Base-by-base conservation (phyloP, 2,329 filamentous ascomycete species). In the Spiromastix sp. region DNA sequence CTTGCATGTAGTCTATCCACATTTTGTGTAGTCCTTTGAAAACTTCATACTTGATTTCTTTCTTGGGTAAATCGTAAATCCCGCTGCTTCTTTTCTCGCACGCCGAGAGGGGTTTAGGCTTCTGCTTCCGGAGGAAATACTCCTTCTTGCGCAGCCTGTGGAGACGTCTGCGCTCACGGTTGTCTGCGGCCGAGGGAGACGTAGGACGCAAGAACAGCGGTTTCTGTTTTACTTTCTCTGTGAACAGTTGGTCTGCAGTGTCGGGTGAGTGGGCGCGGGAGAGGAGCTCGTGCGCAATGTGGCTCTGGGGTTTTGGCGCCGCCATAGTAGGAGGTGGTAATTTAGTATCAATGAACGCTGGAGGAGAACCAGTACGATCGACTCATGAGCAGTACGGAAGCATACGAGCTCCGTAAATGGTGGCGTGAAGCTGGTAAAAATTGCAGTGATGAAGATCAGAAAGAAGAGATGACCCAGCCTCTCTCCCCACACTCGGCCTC, bases 1-100 rank as follows among this genome's bases (percentile, higher is more conserved):
- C 87, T 36, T 78, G 74, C 51, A 91, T 81, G 59, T 98, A 98
- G 3, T 74, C 78, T 24, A 78, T 60, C 91, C 91, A 98, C 43
- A 98, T 66, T 11, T 60, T 59, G 55, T 93, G 76, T 46, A 98
- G 61, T 0, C 81, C 81, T 46, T 77, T 72, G 56, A 91, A 96
- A 20, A 89, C 71, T 4, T 68, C 68, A 51, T 93, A 93, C 42
- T 77, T 79, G 46, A 73, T 72, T 37, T 79, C 74, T 22, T 71
- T 63, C 40, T 74, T 74, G 0, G 82, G 80, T 4, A 95, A 71
- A 8, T 83, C 74, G 61, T 93, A 79, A 11, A 95, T 67, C 8
- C 77, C 74, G 0, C 86, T 68, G 4, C 64, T 64, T 10, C 86
- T 79, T 47, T 87, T 85, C 52, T 91, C 74, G 15, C 79, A 76